A percentile compares a stretch with the other conserved stretches of the same genome.
Evolutionary conservation across 2,329 filamentous ascomycete genomes (phyloP).

Genomic region (Falciphora oryzae): DNA sequence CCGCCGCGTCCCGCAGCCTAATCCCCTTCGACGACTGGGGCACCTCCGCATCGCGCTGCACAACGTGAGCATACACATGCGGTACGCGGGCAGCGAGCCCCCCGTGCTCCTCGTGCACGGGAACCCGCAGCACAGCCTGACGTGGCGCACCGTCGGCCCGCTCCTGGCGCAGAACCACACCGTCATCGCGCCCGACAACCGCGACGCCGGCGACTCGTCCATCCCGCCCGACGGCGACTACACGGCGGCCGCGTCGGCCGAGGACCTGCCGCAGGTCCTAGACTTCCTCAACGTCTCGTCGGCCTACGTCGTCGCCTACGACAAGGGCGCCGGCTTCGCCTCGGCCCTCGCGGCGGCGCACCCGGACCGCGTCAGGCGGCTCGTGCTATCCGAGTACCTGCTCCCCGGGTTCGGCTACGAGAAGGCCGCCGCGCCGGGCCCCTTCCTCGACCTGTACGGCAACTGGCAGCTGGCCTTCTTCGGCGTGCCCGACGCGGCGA

Average conservation of each 20-base stretch:
- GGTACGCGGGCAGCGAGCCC: slow-evolving; percentile 33
- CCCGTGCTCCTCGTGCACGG: slow-evolving; percentile 35
- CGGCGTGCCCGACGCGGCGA: slow-evolving; percentile 37
- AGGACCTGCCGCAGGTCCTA: slow-evolving; percentile 32
- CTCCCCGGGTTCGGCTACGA: slow-evolving; percentile 38
- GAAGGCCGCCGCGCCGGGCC: slow-evolving; percentile 20
- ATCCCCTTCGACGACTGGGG: slow-evolving; percentile 28
- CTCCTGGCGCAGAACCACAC: slow-evolving; percentile 36
- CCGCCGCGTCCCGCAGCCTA: background rate
- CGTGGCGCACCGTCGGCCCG: slow-evolving; percentile 33
- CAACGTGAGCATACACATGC: slow-evolving; percentile 36
- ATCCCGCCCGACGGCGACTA: slow-evolving; percentile 33
- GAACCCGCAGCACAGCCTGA: slow-evolving; percentile 34
- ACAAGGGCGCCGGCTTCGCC: slow-evolving; percentile 38
- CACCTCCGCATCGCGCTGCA: slow-evolving; percentile 29
- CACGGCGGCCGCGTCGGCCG: slow-evolving; percentile 32
- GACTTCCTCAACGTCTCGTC: slow-evolving; percentile 36
- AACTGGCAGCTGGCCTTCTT: slow-evolving; percentile 40
- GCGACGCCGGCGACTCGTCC: slow-evolving; percentile 34
- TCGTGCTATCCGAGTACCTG: slow-evolving; percentile 33
- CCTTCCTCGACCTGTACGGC: slow-evolving; percentile 33
- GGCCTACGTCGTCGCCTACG: slow-evolving; percentile 38
- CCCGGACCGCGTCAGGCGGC: slow-evolving; percentile 26
- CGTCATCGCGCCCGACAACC: slow-evolving; percentile 36
- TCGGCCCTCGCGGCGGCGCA: slow-evolving; percentile 32